phyloP scores from a whole-genome alignment of 352 stramenopile species.

The Phytopythium sindhum region DNA sequence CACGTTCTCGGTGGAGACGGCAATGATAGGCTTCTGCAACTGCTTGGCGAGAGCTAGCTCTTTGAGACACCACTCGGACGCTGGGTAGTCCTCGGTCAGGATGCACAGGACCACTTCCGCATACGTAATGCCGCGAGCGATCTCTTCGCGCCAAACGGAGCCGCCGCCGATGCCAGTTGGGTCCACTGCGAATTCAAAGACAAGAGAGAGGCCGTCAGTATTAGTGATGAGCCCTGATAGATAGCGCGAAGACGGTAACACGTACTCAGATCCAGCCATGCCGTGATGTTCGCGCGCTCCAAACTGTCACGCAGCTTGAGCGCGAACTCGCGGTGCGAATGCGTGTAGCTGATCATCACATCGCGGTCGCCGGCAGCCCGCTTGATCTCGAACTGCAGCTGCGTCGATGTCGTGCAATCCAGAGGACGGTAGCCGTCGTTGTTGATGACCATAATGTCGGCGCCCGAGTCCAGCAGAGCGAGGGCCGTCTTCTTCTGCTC shows the following conservation, averaged over 20 bases:
- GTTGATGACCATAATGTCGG: conserved; percentile 64
- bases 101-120: conserved; percentile 68
- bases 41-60: conserved; percentile 76
- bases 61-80: conserved; percentile 79
- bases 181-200: conserved; percentile 34
- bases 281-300: conserved; percentile 70
- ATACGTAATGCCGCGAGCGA: conserved; percentile 75
- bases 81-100: conserved; percentile 67
- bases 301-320: conserved; percentile 64
- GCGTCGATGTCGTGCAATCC: conserved; percentile 80
- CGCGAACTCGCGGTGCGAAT: conserved; percentile 75
- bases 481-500: conserved; percentile 61
- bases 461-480: conserved; percentile 51
- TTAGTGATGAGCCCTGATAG: not conserved
- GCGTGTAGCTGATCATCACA: conserved; percentile 88
- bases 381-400: conserved; percentile 83
- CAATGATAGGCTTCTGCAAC: conserved; percentile 59
- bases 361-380: conserved; percentile 70
- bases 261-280: conserved; percentile 70
- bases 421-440: conserved; percentile 61
- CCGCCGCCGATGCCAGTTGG: conserved; percentile 76
- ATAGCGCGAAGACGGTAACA: not conserved
- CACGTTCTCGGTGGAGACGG: conserved; percentile 56
- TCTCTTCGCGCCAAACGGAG: conserved; percentile 79
- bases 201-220: not conserved